Base-by-base conservation (phyloP, 768 basidiomycete genomes). In the Leccinum subgranulosum region DNA sequence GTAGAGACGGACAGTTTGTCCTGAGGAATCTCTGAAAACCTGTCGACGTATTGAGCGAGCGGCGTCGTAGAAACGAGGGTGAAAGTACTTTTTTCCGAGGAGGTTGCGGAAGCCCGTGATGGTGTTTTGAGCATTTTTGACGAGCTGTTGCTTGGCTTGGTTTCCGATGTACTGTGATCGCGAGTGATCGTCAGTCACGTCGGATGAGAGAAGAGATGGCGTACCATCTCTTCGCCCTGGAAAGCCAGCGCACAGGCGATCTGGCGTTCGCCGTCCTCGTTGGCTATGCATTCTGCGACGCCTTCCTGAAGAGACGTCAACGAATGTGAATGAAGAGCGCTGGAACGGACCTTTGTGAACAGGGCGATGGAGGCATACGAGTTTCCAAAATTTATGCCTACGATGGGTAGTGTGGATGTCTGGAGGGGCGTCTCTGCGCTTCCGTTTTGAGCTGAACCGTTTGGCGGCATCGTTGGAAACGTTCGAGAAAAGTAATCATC, bases 231-330 rank as follows among this genome's bases (percentile, higher is more conserved):
- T 73, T 96, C 92, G 27, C 93, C 94, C 41, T 85, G 84, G 72
- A 96, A 98, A 0, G 94, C 84, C 54, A 98, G 79, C 27, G 94
- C 94, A 69, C 92, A 93, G 0, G 94, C 94, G 66, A 99, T 98
- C 76, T 99, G 96, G 31, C 97, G 88, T 70, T 98, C 96, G 29
- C 97, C 96, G 70, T 98, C 96, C 70, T 98, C 95, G 71, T 98
- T 98, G 6, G 95, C 97, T 59, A 98, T 98, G 70, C 92, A 96
- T 68, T 94, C 92, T 45, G 95, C 88, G 29, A 90, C 78, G 12
- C 92, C 92, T 74, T 97, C 94, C 93, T 95, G 60, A 23, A 29
- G 3, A 15, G 19, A 8, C 14, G 23, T 58, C 12, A 14, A 52
- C n/a, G 53, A 54, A 0, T 12, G 25, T 21, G 28, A 23, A 19